These are phyloP conservation scores for Thoreauomyces humboldtii DNA, from an alignment of 192 early-diverging fungal species.

Conservation along the genomic window DNA sequence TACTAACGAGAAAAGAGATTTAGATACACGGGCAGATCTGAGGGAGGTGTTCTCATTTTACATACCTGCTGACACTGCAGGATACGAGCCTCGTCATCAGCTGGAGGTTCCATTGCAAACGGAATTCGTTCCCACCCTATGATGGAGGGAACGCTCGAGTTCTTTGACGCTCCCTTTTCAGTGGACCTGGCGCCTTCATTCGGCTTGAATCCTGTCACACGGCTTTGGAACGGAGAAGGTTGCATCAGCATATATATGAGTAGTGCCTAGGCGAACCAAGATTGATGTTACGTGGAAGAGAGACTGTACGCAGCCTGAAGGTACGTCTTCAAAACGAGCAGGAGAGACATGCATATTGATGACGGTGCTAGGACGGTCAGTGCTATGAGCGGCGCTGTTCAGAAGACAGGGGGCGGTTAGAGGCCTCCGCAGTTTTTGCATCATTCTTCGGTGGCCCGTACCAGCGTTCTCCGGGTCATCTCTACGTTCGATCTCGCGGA, in stretches of 20 bases:
- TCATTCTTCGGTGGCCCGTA: slow-evolving; percentile 26
- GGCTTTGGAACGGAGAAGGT: slow-evolving; percentile 11
- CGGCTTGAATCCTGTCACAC: slow-evolving; percentile 28
- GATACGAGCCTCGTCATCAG: slow-evolving; percentile 17
- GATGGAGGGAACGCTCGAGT: slow-evolving; percentile 27
- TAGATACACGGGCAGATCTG: background rate
- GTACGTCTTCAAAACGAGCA: slow-evolving; percentile 62
- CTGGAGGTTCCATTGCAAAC: slow-evolving; percentile 28
- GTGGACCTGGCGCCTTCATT: slow-evolving; percentile 34
- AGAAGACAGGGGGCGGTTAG: background rate
- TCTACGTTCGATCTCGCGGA: slow-evolving; percentile 32
- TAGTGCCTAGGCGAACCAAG: background rate
- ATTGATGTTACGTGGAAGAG: slow-evolving; percentile 7
- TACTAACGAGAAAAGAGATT: slow-evolving; percentile 14
- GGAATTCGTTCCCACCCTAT: slow-evolving; percentile 42
- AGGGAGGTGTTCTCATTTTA: too few relatives aligned
- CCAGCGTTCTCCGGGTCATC: background rate
- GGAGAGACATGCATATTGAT: slow-evolving; percentile 60
- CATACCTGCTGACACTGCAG: slow-evolving; percentile 36
- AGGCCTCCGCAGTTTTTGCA: slow-evolving; percentile 32
- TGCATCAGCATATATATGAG: background rate
- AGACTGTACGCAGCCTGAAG: slow-evolving; percentile 59
- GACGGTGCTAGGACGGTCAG: slow-evolving; percentile 42
- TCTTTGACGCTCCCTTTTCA: slow-evolving; percentile 57
- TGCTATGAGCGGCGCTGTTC: background rate